phyloP scores from a whole-genome alignment of 1,139 yeast species.

The Saccharomyces pastorianus region DNA sequence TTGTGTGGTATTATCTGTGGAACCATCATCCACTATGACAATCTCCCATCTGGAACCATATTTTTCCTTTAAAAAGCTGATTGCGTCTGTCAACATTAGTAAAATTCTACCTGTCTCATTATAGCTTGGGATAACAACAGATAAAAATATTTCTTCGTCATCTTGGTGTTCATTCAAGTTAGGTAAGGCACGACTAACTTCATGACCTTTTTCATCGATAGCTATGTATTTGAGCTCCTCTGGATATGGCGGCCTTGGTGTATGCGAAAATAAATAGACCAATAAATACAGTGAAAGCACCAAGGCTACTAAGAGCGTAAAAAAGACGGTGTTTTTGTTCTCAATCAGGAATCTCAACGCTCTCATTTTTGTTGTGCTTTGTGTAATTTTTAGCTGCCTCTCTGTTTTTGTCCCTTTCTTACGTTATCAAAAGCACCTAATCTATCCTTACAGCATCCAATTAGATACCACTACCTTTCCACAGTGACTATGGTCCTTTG shows the following conservation, averaged over 20 bases:
- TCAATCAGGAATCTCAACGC: conserved; percentile 9
- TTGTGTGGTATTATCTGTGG: conserved; percentile 68
- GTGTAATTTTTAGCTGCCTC: not conserved
- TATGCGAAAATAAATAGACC: conserved; percentile 49
- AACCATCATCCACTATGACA: conserved; percentile 85
- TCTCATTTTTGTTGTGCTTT: conserved; percentile 2
- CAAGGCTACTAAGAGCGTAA: conserved; percentile 7
- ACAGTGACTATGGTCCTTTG: not conserved
- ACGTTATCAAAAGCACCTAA: not conserved
- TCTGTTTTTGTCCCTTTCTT: not conserved
- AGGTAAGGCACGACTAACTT: conserved; percentile 14
- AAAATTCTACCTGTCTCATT: conserved; percentile 73
- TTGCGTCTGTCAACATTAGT: conserved; percentile 70
- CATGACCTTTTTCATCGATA: conserved; percentile 27
- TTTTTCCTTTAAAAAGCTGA: conserved; percentile 42
- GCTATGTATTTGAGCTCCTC: conserved; percentile 46
- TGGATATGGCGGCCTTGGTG: conserved; percentile 47
- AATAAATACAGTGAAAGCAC: conserved; percentile 34
- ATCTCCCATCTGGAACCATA: conserved; percentile 52
- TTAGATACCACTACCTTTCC: not conserved
- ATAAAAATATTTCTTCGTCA: conserved; percentile 38
- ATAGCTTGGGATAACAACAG: conserved; percentile 85
- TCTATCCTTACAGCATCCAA: not conserved
- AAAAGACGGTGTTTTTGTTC: not conserved
- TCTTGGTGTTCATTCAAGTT: conserved; percentile 20